Evolutionary conservation across 345 rosid species (phyloP).

Genomic region (Lumnitzera littorea): DNA sequence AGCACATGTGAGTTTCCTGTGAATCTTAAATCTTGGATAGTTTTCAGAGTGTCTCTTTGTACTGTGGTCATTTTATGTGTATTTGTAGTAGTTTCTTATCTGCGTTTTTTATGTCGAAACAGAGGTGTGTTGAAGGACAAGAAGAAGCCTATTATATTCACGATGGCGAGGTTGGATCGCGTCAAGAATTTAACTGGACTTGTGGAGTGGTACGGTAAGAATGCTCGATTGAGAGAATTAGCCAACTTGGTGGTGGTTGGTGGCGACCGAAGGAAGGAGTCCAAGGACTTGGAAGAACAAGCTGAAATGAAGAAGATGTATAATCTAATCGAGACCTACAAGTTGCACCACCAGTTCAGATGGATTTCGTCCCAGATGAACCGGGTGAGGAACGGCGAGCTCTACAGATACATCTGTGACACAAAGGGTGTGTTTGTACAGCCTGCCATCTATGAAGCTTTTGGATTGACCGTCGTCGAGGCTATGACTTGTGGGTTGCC

Average conservation of each 20-base stretch:
- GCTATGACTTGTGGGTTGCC: slow-evolving; percentile 90
- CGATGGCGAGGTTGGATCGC: slow-evolving; percentile 96
- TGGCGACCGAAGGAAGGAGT: slow-evolving; percentile 86
- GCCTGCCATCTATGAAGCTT: slow-evolving; percentile 81
- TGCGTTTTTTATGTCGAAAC: slow-evolving; percentile 1
- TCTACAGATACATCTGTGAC: slow-evolving; percentile 73
- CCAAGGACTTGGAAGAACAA: slow-evolving; percentile 85
- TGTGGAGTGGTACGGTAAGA: slow-evolving; percentile 95
- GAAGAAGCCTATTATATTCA: slow-evolving; percentile 78
- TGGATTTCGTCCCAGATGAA: slow-evolving; percentile 95
- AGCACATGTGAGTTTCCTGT: slow-evolving; percentile 49
- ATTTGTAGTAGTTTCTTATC: too few species aligned
- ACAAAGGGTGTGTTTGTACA: slow-evolving; percentile 88
- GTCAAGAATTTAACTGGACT: slow-evolving; percentile 85
- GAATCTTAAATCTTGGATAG: not conserved
- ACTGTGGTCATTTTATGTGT: too few species aligned
- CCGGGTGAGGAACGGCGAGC: slow-evolving; percentile 73
- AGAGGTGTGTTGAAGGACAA: slow-evolving; percentile 79
- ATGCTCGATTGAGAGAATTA: slow-evolving; percentile 50
- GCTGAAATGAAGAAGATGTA: slow-evolving; percentile 91
- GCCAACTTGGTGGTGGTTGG: slow-evolving; percentile 88
- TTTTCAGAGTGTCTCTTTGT: too few species aligned
- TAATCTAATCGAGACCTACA: slow-evolving; percentile 49
- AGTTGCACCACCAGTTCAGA: slow-evolving; percentile 68
- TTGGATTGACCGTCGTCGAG: slow-evolving; percentile 84